Evolutionary conservation across 164 flowering plant species (phyloP).

Genomic region (Aristolochia contorta): DNA sequence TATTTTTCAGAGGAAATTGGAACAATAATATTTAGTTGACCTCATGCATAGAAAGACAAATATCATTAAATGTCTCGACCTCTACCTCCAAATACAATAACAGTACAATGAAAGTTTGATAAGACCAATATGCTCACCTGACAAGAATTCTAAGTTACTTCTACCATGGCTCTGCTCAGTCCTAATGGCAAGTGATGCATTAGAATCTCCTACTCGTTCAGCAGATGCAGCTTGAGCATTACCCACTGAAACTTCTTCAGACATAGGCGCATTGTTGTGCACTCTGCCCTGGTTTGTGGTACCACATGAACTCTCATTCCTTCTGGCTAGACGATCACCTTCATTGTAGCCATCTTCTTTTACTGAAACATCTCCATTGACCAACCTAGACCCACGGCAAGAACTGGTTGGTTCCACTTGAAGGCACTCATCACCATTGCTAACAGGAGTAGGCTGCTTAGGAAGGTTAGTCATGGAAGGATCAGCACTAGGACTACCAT

Average conservation of each 20-base stretch:
- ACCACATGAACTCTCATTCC: conserved; percentile 25
- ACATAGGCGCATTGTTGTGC: conserved; percentile 20
- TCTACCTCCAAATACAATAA: neutral
- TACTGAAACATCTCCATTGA: conserved; percentile 31
- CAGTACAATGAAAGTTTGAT: neutral
- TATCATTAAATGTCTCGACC: neutral
- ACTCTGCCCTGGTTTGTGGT: conserved; percentile 27
- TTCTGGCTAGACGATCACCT: conserved; percentile 22
- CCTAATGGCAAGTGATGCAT: conserved; percentile 25
- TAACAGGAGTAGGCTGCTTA: conserved; percentile 30
- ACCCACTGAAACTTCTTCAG: conserved; percentile 31
- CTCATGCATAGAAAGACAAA: too few relatives aligned
- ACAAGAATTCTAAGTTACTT: conserved; percentile 26
- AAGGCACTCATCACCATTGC: conserved; percentile 38
- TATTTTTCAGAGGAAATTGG: too few relatives aligned
- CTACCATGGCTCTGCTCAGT: conserved; percentile 38
- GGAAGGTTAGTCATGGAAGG: conserved; percentile 20
- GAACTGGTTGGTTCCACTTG: conserved; percentile 38
- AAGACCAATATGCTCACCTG: conserved; percentile 32
- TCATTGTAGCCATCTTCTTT: conserved; percentile 36
- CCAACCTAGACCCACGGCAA: conserved; percentile 26
- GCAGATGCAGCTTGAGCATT: conserved; percentile 28
- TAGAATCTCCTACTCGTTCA: conserved; percentile 29
- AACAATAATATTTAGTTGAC: too few relatives aligned
- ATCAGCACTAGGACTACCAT: conserved; percentile 39